Conservation (phyloP, 768 basidiomycete species). For the Tricholoma matsutake region DNA sequence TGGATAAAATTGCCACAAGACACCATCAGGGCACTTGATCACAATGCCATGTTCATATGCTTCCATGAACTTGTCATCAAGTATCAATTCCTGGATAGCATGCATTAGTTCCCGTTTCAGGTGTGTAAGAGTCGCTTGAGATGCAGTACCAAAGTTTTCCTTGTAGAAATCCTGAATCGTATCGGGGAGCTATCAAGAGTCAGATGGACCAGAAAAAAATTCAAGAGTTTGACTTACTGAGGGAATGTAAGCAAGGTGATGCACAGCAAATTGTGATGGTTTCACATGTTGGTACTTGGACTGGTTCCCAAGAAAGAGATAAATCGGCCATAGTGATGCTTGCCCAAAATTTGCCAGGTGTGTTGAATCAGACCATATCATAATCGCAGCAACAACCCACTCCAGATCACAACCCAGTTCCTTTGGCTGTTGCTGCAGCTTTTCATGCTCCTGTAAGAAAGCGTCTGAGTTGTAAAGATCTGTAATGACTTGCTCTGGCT, state of each 20-base stretch:
- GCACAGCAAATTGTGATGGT: conserved; percentile 15
- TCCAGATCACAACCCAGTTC: conserved; percentile 1
- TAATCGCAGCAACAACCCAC: background rate
- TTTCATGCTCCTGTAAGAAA: conserved; percentile 15
- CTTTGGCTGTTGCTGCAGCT: conserved; percentile 8
- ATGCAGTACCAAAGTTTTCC: background rate
- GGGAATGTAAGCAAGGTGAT: conserved; percentile 27
- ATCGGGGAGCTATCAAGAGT: conserved; percentile 8
- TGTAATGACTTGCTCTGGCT: background rate
- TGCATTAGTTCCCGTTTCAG: conserved; percentile 28
- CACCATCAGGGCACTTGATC: conserved; percentile 18
- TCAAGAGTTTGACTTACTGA: conserved; percentile 21
- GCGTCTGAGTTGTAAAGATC: conserved; percentile 15
- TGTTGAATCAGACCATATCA: conserved; percentile 26
- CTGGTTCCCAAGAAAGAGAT: conserved; percentile 29
- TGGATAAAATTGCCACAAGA: conserved; percentile 20
- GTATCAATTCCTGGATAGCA: conserved; percentile 20
- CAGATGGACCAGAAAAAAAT: background rate
- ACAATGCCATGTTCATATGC: conserved; percentile 23
- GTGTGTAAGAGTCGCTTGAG: conserved; percentile 11
- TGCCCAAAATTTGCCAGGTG: conserved; percentile 27
- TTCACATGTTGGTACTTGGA: conserved; percentile 31
- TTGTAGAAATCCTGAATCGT: conserved; percentile 8
- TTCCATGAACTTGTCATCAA: conserved; percentile 22
- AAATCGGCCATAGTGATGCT: conserved; percentile 10